phyloP scores from a whole-genome alignment of 257 asterid species.

The Haberlea rhodopensis region DNA sequence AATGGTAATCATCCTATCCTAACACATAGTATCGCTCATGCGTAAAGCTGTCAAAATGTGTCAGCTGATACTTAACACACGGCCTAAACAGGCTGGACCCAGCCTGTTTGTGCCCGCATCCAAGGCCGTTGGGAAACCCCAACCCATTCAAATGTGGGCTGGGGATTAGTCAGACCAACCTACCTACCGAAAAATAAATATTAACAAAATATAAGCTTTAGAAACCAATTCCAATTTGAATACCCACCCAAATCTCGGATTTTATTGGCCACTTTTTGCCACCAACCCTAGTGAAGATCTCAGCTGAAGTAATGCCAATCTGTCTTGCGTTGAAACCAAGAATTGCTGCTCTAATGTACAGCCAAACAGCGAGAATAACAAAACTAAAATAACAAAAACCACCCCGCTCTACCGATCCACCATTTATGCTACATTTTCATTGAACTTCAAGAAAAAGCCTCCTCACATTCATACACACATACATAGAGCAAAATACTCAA shows the following conservation, averaged over 20 bases:
- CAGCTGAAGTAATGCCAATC: constrained; percentile 66
- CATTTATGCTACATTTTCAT: constrained; percentile 71
- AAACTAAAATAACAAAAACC: constrained; percentile 34
- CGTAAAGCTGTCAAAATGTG: no score
- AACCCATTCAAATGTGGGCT: no score
- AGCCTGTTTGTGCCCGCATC: no score
- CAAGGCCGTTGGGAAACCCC: no score
- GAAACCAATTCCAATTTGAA: no score
- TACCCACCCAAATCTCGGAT: constrained; percentile 67
- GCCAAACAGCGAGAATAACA: constrained; percentile 46
- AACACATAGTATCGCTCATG: no score
- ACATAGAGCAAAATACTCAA: constrained; percentile 24
- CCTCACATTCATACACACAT: constrained; percentile 30
- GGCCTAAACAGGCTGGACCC: no score
- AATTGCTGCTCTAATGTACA: constrained; percentile 53
- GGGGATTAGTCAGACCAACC: no score
- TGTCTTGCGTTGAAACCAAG: constrained; percentile 46
- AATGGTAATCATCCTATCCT: no score
- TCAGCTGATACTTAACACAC: no score
- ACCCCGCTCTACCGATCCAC: constrained; percentile 53
- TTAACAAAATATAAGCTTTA: no score
- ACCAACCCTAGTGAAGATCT: constrained; percentile 96
- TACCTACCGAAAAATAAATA: no score
- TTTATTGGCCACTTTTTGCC: constrained; percentile 85
- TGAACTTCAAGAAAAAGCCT: constrained; percentile 46